Base-by-base conservation (phyloP, 2,329 filamentous ascomycete species). In the Aureobasidium sp. region DNA sequence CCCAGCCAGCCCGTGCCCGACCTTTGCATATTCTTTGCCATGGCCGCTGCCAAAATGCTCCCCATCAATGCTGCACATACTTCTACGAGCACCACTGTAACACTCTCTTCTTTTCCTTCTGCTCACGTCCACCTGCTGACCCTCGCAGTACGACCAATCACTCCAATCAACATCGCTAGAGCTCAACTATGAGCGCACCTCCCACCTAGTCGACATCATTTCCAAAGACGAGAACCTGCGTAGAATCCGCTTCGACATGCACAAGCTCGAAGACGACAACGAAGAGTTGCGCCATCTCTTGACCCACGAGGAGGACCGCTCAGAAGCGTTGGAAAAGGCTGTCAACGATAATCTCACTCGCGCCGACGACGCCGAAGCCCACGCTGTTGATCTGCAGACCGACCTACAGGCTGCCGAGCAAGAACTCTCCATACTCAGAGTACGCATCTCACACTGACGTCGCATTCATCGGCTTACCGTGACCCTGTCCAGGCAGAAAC, bases 211-310 rank as follows among this genome's bases (percentile, higher is more conserved):
- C 37, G 82, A 89, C 57, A 77, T 86, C 11, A 79, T 95, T 60
- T 76, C 84, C 65, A 88, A 89, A 67, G 84, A 90, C 65, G 92
- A 97, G 71, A 84, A 86, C 62, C 78, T 83, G 40, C 85, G 92
- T 50, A 81, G 85, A 64, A 74, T 90, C 57, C 84, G 84, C 65
- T 79, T 93, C 63, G 83, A 86, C 64, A 79, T 86, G 59, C 75
- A 92, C 58, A 74, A 91, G n/a, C 77, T 89, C n/a, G 80, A 86
- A 63, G 84, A 92, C 65, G 87, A 95, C 64, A 89, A 87, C 64
- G 82, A 85, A 50, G 79, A 82, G 10, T 74, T 96, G 29, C 82
- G 84, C 64, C 81, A 85, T 46, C 80, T 86, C 64, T 71, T 92
- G 19, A 73, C 78, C 4, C 75, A 83, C 40, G 81, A 82, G 65